Conservation (phyloP, 208 protist genomes). For the Trypanosoma melophagium region DNA sequence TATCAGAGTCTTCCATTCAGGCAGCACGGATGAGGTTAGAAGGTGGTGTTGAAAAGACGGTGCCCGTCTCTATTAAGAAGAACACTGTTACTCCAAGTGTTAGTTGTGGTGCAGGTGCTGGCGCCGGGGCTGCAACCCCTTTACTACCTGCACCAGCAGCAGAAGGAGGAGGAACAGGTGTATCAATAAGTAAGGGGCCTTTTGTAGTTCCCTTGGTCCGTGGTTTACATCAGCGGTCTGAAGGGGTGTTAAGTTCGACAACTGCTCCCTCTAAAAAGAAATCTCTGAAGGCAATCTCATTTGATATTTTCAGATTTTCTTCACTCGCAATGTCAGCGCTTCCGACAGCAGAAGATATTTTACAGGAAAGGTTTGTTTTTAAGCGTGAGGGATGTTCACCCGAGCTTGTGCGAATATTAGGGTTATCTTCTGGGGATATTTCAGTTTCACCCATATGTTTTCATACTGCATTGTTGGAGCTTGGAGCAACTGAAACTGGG, state of each 20-base stretch:
- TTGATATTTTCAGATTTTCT: constrained; percentile 23
- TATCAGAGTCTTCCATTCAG: constrained; percentile 28
- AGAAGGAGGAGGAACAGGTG: background rate
- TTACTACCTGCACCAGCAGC: constrained; percentile 1
- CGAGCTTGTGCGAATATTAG: constrained; percentile 21
- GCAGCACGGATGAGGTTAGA: constrained; percentile 20
- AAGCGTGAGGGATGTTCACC: constrained; percentile 19
- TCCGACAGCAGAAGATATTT: constrained; percentile 23
- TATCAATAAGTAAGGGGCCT: background rate
- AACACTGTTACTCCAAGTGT: no score
- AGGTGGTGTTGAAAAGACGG: no score
- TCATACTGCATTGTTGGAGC: constrained; percentile 43
- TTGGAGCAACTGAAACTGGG: constrained; percentile 34
- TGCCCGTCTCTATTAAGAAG: no score
- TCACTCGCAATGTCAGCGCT: constrained; percentile 18
- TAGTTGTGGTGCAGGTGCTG: background rate
- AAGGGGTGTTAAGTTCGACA: background rate
- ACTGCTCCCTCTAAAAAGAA: background rate
- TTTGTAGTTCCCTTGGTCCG: constrained; percentile 26
- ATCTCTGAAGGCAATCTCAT: constrained; percentile 5
- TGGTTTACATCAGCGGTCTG: background rate
- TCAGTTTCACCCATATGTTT: constrained; percentile 31
- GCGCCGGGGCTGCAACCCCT: background rate
- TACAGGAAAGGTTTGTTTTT: constrained; percentile 23
- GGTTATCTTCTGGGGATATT: constrained; percentile 9